Base-by-base conservation (phyloP, 139 green algal genomes). In the Yamagishiella unicocca region DNA sequence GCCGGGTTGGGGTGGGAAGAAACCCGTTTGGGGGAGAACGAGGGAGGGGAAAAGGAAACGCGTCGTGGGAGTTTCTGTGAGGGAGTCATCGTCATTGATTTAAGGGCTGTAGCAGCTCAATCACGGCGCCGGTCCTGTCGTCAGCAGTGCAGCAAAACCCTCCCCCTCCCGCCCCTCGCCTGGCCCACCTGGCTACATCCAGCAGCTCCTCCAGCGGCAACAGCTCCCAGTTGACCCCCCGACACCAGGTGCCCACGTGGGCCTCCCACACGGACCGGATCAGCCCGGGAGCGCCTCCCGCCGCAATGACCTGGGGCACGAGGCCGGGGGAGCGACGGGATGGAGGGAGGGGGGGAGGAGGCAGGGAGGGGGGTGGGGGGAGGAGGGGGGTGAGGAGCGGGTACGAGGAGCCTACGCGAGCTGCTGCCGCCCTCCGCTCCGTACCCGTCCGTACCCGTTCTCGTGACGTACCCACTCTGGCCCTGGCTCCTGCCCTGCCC, bases 191-290 rank as follows among this genome's bases (percentile, higher is more conserved):
- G 31, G 85, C 91, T 38, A 99, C 95, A 9, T 93, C 85, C 45
- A 90, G 74, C 85, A 99, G 88, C 25, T 96, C 88, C 10, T 92
- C 73, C 55, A 97, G 85, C 19, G 29, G 61, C 71, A 93, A 90
- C 0, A 93, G 88, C 14, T 96, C 92, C 96, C 96, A 98, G 87
- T 88, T 93, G 17, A 98, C 87, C 27, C 96, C 96, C 2, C 82
- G 83, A 29, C 85, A 94, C 90, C 93, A 77, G 35, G 55, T 64
- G 29, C 95, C 95, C 21, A 83, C 17, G 72, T 97, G 87, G 31
- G 53, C 50, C 2, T 75, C 50, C 96, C 95, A 98, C 27, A 24
- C 55, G 40, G 38, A 0, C 1, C 31, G 9, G 77, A 90, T 27
- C 71, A 89, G 61, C 37, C 64, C 54, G 40, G 67, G 83, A 40